Percentiles rank a stretch among this genome's conserved stretches.
Conservation (phyloP, 2,329 filamentous ascomycete species). For the Chalaropsis thielavioides region DNA sequence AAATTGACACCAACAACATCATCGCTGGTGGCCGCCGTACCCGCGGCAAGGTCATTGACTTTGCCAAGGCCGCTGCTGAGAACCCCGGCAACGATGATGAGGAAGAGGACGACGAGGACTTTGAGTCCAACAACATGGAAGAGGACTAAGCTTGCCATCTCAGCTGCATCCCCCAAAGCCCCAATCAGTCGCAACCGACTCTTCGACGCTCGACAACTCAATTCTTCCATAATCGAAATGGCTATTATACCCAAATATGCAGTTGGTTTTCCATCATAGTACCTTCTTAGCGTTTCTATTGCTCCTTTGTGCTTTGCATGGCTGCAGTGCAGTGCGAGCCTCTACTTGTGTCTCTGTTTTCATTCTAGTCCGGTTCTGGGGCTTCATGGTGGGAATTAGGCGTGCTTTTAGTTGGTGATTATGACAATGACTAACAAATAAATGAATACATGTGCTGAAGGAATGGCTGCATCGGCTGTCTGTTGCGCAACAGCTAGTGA, state of each 20-base stretch:
- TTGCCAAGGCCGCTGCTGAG: constrained; percentile 74
- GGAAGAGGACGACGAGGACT: constrained; percentile 63
- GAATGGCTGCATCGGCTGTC: background rate
- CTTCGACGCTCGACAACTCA: background rate
- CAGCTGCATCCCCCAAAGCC: background rate
- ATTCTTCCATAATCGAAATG: constrained; percentile 8
- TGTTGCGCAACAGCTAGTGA: background rate
- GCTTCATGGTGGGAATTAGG: background rate
- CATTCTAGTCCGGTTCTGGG: background rate
- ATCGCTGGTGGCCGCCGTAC: constrained; percentile 66
- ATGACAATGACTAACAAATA: background rate
- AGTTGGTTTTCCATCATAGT: background rate
- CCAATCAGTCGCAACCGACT: background rate
- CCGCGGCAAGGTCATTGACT: constrained; percentile 85
- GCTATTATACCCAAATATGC: constrained; percentile 4
- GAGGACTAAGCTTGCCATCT: constrained; percentile 29
- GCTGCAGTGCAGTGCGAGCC: background rate
- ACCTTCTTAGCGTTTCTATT: background rate
- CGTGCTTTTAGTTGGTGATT: background rate
- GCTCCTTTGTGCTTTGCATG: constrained; percentile 4
- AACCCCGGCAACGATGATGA: constrained; percentile 61
- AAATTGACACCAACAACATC: constrained; percentile 84
- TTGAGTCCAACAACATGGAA: constrained; percentile 59
- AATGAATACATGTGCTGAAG: background rate
- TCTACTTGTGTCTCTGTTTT: background rate